These are phyloP conservation scores for Rhynchospora breviuscula DNA, from an alignment of 176 grass and related monocot species.

Conservation along the genomic window DNA sequence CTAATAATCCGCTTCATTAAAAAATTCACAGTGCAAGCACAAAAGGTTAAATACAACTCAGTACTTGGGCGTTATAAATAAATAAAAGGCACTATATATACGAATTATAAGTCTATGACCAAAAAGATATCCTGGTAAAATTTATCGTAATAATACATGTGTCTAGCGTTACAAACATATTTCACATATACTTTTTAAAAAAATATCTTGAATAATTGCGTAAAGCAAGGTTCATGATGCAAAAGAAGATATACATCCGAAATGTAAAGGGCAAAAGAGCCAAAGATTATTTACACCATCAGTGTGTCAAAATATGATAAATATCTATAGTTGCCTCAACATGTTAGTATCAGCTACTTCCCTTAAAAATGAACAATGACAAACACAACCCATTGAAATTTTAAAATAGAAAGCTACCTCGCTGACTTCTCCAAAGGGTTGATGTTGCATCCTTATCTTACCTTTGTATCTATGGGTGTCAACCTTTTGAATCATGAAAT, in stretches of 20 bases:
- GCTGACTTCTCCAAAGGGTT: neutral
- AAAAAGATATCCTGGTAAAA: neutral
- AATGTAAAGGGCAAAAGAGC: neutral
- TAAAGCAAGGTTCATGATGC: neutral
- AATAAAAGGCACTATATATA: neutral
- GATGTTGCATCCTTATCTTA: neutral
- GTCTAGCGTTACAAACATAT: neutral
- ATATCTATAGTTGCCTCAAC: neutral
- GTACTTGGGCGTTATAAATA: neutral
- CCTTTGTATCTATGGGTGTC: neutral
- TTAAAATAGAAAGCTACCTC: neutral
- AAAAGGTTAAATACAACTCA: neutral
- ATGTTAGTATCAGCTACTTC: neutral
- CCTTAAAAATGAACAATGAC: neutral
- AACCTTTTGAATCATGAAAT: slow-evolving; percentile 47
- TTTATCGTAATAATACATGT: neutral
- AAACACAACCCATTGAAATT: slow-evolving; percentile 15
- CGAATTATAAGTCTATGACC: neutral
- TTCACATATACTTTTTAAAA: neutral
- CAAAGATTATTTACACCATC: neutral
- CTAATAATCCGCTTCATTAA: neutral
- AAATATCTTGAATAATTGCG: neutral
- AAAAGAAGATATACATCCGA: slow-evolving; percentile 1
- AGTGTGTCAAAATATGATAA: neutral
- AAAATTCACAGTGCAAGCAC: neutral